A percentile compares a stretch with the other conserved stretches of the same genome.
These are phyloP conservation scores for Aquilaria sinensis DNA, from an alignment of 345 rosid species.

Conservation along the genomic window DNA sequence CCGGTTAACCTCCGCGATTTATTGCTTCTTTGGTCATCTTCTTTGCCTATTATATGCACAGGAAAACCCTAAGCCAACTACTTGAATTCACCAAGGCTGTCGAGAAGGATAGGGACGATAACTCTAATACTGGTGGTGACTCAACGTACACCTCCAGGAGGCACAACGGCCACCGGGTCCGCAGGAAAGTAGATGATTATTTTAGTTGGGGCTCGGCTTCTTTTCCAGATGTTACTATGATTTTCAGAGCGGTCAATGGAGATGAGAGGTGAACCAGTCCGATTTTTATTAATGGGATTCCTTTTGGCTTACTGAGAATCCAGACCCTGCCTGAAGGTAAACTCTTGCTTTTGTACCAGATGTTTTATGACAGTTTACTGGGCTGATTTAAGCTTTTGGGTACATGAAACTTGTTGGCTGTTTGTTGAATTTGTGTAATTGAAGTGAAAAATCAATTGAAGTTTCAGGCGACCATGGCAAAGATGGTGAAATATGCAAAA, in stretches of 20 bases:
- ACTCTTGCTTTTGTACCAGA: constrained; percentile 12
- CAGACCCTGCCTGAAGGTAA: constrained; percentile 89
- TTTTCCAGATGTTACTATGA: constrained; percentile 65
- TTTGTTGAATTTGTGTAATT: no score
- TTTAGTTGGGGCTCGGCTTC: constrained; percentile 62
- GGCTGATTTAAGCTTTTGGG: not conserved
- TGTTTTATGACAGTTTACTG: not conserved
- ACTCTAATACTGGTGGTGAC: constrained; percentile 31
- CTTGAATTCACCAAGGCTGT: constrained; percentile 76
- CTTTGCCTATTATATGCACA: constrained; percentile 81
- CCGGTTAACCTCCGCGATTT: no score
- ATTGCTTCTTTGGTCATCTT: constrained; percentile 74
- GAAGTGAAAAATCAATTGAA: no score
- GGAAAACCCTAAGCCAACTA: constrained; percentile 76
- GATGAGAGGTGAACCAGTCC: constrained; percentile 67
- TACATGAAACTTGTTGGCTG: no score
- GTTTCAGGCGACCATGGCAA: no score
- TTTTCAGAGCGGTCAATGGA: constrained; percentile 43
- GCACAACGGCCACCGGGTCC: constrained; percentile 7
- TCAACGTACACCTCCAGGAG: constrained; percentile 29
- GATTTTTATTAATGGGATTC: constrained; percentile 60
- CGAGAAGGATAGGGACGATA: constrained; percentile 31
- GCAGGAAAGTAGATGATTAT: constrained; percentile 46
- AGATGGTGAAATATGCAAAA: no score
- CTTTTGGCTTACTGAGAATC: constrained; percentile 72